phyloP scores from a whole-genome alignment of 257 asterid species.

The Solanum etuberosum region DNA sequence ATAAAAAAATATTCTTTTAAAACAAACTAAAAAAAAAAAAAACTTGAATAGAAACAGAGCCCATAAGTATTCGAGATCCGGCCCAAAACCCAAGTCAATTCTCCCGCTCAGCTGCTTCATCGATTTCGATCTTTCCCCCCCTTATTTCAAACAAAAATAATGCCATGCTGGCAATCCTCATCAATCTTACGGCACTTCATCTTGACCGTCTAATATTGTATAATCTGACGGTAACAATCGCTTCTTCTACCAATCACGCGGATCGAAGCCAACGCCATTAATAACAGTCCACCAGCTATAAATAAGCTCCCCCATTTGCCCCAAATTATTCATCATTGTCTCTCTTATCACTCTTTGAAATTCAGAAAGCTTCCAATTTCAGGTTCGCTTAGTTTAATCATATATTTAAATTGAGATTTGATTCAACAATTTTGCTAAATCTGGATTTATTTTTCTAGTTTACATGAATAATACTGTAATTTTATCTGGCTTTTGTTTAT shows the following conservation, averaged over 20 bases:
- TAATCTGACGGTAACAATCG: background rate
- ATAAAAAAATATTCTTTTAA: no score
- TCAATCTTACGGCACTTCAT: background rate
- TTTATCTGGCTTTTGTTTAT: background rate
- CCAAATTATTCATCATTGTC: rapidly evolving
- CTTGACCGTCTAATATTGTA: background rate
- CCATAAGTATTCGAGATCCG: background rate
- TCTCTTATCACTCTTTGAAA: background rate
- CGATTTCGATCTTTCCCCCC: background rate
- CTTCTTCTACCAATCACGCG: background rate
- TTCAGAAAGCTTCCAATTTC: background rate
- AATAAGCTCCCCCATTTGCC: background rate
- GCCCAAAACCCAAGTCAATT: background rate
- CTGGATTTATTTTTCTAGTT: no score
- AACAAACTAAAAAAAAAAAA: no score
- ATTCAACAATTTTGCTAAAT: no score
- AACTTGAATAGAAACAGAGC: no score
- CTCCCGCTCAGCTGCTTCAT: background rate
- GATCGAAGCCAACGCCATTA: background rate
- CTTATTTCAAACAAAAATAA: background rate
- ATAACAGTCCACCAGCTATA: background rate
- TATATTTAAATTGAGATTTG: background rate
- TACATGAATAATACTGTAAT: background rate
- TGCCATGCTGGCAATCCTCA: background rate
- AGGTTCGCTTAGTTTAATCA: background rate